Percentiles rank a stretch among this genome's conserved stretches.
These are phyloP conservation scores for Fonsecaea multimorphosa DNA, from an alignment of 2,329 filamentous ascomycete species.

Conservation along the genomic window DNA sequence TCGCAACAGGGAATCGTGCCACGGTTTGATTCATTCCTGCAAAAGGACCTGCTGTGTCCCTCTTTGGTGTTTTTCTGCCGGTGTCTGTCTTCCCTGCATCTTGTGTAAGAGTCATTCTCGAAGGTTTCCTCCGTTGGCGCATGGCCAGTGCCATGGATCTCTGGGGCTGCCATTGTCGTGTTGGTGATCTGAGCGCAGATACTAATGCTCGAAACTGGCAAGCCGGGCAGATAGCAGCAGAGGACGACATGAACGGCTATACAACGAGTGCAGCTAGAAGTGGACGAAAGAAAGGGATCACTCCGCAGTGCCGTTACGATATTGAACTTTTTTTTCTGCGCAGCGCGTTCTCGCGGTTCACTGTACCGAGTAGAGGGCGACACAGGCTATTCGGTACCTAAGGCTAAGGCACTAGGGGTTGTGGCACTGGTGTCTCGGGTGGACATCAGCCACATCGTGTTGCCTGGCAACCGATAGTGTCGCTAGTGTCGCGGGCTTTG, in stretches of 20 bases:
- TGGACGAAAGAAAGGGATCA: neutral
- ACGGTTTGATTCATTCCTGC: slow-evolving; percentile 60
- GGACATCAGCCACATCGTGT: neutral
- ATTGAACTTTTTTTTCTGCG: slow-evolving; percentile 14
- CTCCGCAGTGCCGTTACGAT: neutral
- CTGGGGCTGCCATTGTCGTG: slow-evolving; percentile 45
- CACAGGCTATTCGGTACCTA: no score
- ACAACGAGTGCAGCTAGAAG: neutral
- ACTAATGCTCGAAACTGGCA: slow-evolving; percentile 37
- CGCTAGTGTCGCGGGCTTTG: slow-evolving; percentile 5
- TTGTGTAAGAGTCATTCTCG: slow-evolving; percentile 59
- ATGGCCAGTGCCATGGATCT: slow-evolving; percentile 49
- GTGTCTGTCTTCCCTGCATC: slow-evolving; percentile 40
- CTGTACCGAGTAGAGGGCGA: neutral
- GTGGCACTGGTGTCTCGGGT: slow-evolving; percentile 6
- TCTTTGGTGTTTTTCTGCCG: slow-evolving; percentile 41
- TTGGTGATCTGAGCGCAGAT: slow-evolving; percentile 13
- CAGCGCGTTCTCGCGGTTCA: slow-evolving; percentile 9
- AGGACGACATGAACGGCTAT: slow-evolving; percentile 32
- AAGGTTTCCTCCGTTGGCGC: slow-evolving; percentile 52
- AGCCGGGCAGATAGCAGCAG: slow-evolving; percentile 32
- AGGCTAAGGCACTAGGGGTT: no score
- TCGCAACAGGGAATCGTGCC: slow-evolving; percentile 25
- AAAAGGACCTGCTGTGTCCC: slow-evolving; percentile 60
- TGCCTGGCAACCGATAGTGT: slow-evolving; percentile 10